A percentile compares a stretch with the other conserved stretches of the same genome.
Conservation (phyloP, 805 yeast genomes). For the Torulaspora maleeae region DNA sequence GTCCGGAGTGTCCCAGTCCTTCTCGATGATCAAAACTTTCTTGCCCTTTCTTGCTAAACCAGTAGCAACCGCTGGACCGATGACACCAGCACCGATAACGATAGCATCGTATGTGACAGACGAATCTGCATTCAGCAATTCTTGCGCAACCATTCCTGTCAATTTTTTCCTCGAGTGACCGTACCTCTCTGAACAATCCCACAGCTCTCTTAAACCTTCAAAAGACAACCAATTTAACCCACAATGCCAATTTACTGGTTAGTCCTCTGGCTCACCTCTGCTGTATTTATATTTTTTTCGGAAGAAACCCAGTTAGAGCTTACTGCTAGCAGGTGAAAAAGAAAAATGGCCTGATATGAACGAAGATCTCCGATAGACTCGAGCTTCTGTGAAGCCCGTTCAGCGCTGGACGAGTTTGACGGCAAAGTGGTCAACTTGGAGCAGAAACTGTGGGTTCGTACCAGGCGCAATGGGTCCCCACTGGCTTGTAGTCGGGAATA, state of each 20-base stretch:
- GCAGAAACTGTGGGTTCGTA: neutral
- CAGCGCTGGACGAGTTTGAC: neutral
- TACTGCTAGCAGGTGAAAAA: slow-evolving; percentile 1
- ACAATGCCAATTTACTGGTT: neutral
- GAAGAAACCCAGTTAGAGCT: neutral
- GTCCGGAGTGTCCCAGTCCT: slow-evolving; percentile 91
- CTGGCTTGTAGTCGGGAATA: neutral
- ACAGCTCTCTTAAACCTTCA: neutral
- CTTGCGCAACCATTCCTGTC: slow-evolving; percentile 12
- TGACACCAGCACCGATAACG: slow-evolving; percentile 97
- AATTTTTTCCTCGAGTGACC: neutral
- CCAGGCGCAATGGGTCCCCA: neutral
- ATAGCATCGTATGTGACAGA: slow-evolving; percentile 62
- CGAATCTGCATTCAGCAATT: slow-evolving; percentile 30
- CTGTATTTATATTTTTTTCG: slow-evolving; percentile 10
- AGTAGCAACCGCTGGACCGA: slow-evolving; percentile 90
- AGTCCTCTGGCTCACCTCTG: neutral
- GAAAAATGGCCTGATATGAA: slow-evolving; percentile 6
- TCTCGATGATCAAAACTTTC: slow-evolving; percentile 66
- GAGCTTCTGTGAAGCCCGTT: neutral
- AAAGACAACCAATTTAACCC: neutral
- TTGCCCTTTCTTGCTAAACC: slow-evolving; percentile 89
- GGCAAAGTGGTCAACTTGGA: neutral
- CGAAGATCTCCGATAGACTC: slow-evolving; percentile 10
- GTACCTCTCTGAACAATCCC: slow-evolving; percentile 1